Conservation (phyloP, 2,329 filamentous ascomycete genomes). For the Cladosporium sp. region DNA sequence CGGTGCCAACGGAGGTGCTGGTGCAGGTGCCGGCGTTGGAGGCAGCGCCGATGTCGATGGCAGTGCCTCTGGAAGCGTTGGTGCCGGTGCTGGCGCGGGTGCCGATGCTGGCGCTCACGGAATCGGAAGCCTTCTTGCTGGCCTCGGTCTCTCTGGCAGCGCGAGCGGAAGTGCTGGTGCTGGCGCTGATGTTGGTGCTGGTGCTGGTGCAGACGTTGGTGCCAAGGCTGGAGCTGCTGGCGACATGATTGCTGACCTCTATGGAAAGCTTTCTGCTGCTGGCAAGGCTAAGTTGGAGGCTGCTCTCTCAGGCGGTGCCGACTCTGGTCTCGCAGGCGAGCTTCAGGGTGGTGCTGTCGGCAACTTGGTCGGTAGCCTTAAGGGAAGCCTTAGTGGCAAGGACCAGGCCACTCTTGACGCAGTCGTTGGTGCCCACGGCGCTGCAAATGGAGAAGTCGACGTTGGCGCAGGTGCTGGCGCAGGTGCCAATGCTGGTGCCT, state of each 20-base stretch:
- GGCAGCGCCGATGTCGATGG: background rate
- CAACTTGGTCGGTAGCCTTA: slow-evolving; percentile 10
- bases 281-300: background rate
- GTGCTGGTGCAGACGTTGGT: background rate
- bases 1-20: background rate
- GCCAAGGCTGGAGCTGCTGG: slow-evolving; percentile 7
- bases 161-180: background rate
- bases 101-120: background rate
- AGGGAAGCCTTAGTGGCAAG: background rate
- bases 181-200: background rate
- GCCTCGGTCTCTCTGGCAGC: background rate
- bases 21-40: background rate
- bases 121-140: background rate
- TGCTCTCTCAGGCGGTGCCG: background rate
- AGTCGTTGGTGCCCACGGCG: slow-evolving; percentile 2
- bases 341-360: slow-evolving; percentile 19
- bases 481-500: background rate
- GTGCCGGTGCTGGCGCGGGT: background rate
- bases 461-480: background rate
- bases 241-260: background rate
- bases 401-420: slow-evolving; percentile 1
- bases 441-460: slow-evolving; percentile 1
- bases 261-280: slow-evolving; percentile 2
- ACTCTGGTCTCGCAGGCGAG: background rate
- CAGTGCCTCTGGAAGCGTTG: background rate